phyloP scores from a whole-genome alignment of 257 asterid species.

The Ocimum tenuiflorum region DNA sequence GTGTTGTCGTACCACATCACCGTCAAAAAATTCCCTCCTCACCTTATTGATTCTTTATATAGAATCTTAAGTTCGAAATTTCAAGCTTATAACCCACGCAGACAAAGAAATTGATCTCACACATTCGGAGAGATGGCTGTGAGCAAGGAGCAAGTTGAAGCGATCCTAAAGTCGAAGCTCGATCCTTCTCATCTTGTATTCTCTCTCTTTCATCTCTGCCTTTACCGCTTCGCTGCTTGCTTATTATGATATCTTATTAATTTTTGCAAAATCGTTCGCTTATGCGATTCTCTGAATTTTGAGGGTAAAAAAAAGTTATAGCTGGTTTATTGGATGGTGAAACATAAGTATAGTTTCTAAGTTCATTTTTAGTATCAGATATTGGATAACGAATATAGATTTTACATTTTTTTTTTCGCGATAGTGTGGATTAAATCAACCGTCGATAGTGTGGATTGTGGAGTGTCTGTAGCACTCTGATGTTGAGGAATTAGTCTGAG shows the following conservation, averaged over 20 bases:
- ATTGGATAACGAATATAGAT: background rate
- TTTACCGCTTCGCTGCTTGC: background rate
- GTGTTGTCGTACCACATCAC: no score
- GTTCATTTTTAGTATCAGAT: background rate
- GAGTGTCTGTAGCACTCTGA: background rate
- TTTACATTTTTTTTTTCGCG: background rate
- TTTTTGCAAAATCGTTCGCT: background rate
- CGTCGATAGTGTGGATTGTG: background rate
- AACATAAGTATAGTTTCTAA: background rate
- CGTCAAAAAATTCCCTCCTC: no score
- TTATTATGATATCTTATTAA: background rate
- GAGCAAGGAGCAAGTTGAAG: conserved; percentile 67
- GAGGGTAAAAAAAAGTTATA: background rate
- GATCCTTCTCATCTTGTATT: conserved; percentile 69
- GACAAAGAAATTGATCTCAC: background rate
- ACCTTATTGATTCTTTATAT: no score
- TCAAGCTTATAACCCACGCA: conserved; percentile 26
- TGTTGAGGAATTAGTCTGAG: background rate
- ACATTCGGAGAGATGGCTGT: conserved; percentile 43
- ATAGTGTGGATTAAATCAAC: background rate
- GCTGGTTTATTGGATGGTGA: background rate
- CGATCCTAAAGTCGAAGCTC: conserved; percentile 54
- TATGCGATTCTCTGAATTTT: background rate
- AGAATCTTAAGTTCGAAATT: background rate
- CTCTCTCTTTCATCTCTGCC: background rate